These are phyloP conservation scores for Ophiosphaerella herpotricha DNA, from an alignment of 2,329 filamentous ascomycete genomes.

Conservation along the genomic window DNA sequence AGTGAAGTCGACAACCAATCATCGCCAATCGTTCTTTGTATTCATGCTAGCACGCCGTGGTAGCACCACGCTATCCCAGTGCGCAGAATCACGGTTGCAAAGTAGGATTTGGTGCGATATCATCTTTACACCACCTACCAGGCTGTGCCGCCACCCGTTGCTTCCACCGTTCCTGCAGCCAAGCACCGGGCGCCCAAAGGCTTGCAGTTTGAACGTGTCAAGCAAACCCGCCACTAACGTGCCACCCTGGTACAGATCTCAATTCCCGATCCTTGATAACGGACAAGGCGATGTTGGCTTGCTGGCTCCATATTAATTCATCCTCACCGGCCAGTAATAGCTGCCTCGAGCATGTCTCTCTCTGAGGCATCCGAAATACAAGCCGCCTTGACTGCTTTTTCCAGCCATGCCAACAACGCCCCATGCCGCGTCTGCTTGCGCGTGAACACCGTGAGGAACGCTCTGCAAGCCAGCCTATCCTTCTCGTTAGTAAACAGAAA, in stretches of 20 bases:
- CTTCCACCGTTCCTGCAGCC: conserved; percentile 18
- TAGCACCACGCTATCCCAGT: not conserved
- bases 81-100: conserved; percentile 2
- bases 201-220: conserved; percentile 8
- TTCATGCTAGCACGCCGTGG: not conserved
- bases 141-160: conserved; percentile 3
- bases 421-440: conserved; percentile 73
- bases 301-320: not conserved
- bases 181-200: conserved; percentile 10
- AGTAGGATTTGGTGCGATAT: conserved; percentile 17
- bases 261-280: conserved; percentile 4
- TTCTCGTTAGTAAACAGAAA: conserved; percentile 19
- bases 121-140: not conserved
- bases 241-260: conserved; percentile 7
- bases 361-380: conserved; percentile 34
- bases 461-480: conserved; percentile 67
- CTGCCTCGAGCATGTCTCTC: conserved; percentile 2
- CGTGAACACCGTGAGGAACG: conserved; percentile 70
- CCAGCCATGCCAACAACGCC: conserved; percentile 71
- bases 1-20: not conserved
- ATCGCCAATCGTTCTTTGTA: not conserved
- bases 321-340: conserved; percentile 10
- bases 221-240: conserved; percentile 4
- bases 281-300: not conserved
- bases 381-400: conserved; percentile 40